These are phyloP conservation scores for Aspergillus spinulosporus DNA, from an alignment of 2,329 filamentous ascomycete species.

Conservation along the genomic window DNA sequence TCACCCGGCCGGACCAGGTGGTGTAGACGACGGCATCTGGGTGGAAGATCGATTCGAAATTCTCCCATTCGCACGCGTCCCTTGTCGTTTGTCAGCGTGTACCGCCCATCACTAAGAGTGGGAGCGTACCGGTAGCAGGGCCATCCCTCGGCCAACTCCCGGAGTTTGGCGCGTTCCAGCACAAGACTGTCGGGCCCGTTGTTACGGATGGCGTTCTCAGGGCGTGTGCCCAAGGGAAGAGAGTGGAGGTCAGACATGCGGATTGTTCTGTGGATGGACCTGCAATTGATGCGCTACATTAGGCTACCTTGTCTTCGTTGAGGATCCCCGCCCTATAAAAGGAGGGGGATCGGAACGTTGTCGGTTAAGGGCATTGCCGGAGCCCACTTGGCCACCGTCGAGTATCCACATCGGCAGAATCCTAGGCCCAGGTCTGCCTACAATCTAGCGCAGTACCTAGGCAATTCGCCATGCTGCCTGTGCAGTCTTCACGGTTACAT, in stretches of 20 bases:
- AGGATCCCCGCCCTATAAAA: too few relatives aligned
- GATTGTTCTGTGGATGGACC: neutral
- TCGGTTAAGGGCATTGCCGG: too few relatives aligned
- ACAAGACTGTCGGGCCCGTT: slow-evolving; percentile 49
- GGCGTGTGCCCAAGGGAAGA: slow-evolving; percentile 39
- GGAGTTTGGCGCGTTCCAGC: slow-evolving; percentile 49
- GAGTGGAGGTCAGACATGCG: slow-evolving; percentile 35
- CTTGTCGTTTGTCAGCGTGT: neutral
- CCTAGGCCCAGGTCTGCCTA: too few relatives aligned
- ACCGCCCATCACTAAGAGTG: too few relatives aligned
- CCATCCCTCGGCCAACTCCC: slow-evolving; percentile 54
- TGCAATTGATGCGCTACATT: too few relatives aligned
- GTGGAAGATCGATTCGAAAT: slow-evolving; percentile 54
- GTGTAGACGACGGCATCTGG: slow-evolving; percentile 52
- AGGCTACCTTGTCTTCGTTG: too few relatives aligned
- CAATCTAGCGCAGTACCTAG: too few relatives aligned
- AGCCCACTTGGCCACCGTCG: too few relatives aligned
- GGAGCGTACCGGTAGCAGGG: slow-evolving; percentile 42
- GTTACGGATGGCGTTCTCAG: slow-evolving; percentile 47
- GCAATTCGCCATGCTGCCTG: too few relatives aligned
- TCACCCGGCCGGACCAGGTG: slow-evolving; percentile 51
- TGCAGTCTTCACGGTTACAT: too few relatives aligned
- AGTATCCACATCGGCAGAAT: too few relatives aligned
- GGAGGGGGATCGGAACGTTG: too few relatives aligned
- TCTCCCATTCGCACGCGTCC: slow-evolving; percentile 56